Base-by-base conservation (phyloP, 441 rosid species). In the Croton setiger region DNA sequence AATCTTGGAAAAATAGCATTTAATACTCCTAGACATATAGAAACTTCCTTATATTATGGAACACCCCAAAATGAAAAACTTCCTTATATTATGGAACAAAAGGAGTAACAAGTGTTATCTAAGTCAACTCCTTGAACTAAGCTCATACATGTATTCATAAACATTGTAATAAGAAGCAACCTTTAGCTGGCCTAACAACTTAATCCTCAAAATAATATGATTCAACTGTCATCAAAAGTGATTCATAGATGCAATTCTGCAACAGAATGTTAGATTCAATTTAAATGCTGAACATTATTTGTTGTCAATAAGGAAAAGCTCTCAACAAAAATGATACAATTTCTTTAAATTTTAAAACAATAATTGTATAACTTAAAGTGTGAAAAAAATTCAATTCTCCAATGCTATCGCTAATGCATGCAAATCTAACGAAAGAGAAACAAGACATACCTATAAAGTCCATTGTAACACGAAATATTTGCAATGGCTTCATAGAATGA, bases 401-500 rank as follows among this genome's bases (percentile, higher is more conserved):
- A 45, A 56, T 18, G 20, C 11, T 17, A 20, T 12, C 44, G 47
- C n/a, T n/a, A 55, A 3, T 12, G 27, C 62, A 64, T 45, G 52
- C 9, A 65, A 5, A 15, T 51, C 10, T 47, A 14, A 17, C 17
- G 21, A 35, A 52, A 41, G 21, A 54, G 70, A 68, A 70, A 31
- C 49, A 23, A 14, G 69, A 47, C 85, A 67, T 86, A 94, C 99
- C 94, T 76, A 94, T 78, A 72, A 92, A 92, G 69, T 84, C 85
- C 73, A 94, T 67, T n/a, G 87, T 72, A 48, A 87, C 79, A 45
- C 92, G 91, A 73, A 94, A 80, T 68, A 94, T 92, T 70, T 84
- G 92, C 78, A 94, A 67, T 20, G 93, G 85, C 69, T 80, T 90
- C 90, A 90, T 80, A 11, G 90, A 72, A 36, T 78, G 86, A 80